Evolutionary conservation across 495 filamentous ascomycete genomes (phyloP).

Genomic region (Aspergillus heteromorphus): DNA sequence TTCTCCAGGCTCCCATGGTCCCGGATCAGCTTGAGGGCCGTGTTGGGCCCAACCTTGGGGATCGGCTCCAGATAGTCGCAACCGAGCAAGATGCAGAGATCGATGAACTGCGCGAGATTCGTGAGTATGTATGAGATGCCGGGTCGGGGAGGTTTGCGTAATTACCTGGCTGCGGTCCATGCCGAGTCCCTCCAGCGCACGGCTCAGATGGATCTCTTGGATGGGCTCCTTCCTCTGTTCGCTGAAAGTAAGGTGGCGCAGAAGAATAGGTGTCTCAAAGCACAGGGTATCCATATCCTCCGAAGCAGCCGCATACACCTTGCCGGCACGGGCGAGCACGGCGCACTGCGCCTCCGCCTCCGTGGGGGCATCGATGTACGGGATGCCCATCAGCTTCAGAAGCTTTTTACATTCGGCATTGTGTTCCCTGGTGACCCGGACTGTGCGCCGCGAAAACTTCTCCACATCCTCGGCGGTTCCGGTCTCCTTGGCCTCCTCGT

Average conservation of each 20-base stretch:
- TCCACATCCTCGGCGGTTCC: slow-evolving; percentile 95
- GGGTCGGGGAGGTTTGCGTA: background rate
- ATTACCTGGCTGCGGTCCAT: slow-evolving; percentile 81
- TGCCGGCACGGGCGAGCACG: slow-evolving; percentile 80
- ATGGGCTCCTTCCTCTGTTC: slow-evolving; percentile 97
- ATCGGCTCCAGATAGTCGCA: slow-evolving; percentile 98
- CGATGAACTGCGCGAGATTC: slow-evolving; percentile 65
- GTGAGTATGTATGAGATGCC: background rate
- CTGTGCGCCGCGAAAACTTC: slow-evolving; percentile 93
- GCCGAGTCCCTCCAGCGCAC: slow-evolving; percentile 72
- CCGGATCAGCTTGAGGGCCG: slow-evolving; percentile 86
- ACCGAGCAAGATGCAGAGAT: slow-evolving; percentile 95
- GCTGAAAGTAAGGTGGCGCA: slow-evolving; percentile 91
- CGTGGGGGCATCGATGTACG: slow-evolving; percentile 90
- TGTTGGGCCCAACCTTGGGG: slow-evolving; percentile 85
- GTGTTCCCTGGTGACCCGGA: slow-evolving; percentile 92
- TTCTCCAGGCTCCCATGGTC: slow-evolving; percentile 84
- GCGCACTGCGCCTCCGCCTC: slow-evolving; percentile 98
- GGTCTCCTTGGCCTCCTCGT: slow-evolving; percentile 94
- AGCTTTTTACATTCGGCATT: slow-evolving; percentile 90
- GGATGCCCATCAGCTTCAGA: slow-evolving; percentile 90
- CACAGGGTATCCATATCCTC: slow-evolving; percentile 99
- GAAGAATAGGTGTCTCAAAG: slow-evolving; percentile 84
- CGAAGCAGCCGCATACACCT: slow-evolving; percentile 92
- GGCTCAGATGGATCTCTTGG: slow-evolving; percentile 84